Conservation (phyloP, 2,329 filamentous ascomycete species). For the Decorospora gaudefroyi region DNA sequence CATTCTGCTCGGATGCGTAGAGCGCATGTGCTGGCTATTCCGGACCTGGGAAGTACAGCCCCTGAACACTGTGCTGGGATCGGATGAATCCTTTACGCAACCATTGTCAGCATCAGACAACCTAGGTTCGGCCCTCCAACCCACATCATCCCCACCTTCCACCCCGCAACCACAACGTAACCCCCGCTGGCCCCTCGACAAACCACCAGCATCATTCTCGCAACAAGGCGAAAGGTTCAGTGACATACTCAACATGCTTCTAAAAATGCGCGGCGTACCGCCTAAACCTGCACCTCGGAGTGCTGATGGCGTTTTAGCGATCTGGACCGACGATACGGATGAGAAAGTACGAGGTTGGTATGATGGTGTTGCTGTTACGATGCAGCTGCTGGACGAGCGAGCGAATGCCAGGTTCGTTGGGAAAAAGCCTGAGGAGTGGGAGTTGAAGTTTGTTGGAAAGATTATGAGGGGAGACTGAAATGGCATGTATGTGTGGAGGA, state of each 20-base stretch:
- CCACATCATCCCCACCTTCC: constrained; percentile 12
- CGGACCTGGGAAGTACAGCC: constrained; percentile 53
- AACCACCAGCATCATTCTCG: constrained; percentile 57
- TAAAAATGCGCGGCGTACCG: constrained; percentile 60
- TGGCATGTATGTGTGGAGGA: background rate
- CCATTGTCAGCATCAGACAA: constrained; percentile 19
- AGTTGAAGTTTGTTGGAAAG: constrained; percentile 45
- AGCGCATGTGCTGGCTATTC: constrained; percentile 64
- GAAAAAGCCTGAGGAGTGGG: constrained; percentile 43
- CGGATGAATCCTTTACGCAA: constrained; percentile 8
- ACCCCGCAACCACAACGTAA: constrained; percentile 20
- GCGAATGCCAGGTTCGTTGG: constrained; percentile 39
- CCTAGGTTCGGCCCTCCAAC: constrained; percentile 33
- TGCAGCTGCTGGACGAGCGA: constrained; percentile 33
- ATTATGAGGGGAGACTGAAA: constrained; percentile 37
- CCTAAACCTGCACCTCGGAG: constrained; percentile 46
- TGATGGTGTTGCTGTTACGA: constrained; percentile 39
- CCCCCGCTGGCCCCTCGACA: constrained; percentile 59
- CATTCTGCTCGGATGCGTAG: constrained; percentile 63
- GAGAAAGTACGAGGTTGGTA: constrained; percentile 46
- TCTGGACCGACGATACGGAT: constrained; percentile 41
- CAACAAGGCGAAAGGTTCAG: constrained; percentile 63
- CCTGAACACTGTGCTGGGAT: background rate
- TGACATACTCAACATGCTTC: constrained; percentile 61
- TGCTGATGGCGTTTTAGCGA: constrained; percentile 43